These are phyloP conservation scores for Rhodotorula sp. DNA, from an alignment of 1,284 basidiomycete genomes.

Conservation along the genomic window DNA sequence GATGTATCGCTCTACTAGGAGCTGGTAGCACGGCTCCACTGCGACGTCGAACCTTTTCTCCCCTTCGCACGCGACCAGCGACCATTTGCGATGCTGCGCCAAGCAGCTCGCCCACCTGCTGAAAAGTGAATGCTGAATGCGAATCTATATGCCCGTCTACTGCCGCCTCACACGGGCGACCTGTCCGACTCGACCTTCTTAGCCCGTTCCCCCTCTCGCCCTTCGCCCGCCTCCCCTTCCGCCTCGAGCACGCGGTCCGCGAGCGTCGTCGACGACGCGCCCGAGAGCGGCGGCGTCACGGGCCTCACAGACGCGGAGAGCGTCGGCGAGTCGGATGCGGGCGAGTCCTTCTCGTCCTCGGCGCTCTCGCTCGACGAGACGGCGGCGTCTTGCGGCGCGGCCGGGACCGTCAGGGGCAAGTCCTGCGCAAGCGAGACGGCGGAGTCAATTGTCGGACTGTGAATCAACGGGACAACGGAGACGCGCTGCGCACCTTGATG, in stretches of 20 bases:
- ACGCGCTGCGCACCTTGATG: slow-evolving; percentile 21
- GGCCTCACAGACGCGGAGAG: background rate
- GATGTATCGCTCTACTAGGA: too few relatives aligned
- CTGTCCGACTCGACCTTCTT: background rate
- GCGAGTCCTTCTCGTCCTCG: background rate
- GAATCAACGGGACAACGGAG: background rate
- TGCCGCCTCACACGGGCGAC: background rate
- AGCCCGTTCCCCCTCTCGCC: background rate
- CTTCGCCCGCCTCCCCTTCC: background rate
- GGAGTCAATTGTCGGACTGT: too few relatives aligned
- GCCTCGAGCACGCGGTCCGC: background rate
- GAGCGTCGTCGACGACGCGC: background rate
- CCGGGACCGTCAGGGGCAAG: background rate
- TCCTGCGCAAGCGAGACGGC: background rate
- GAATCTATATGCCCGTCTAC: background rate
- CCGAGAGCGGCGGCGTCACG: background rate
- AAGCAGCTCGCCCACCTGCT: too few relatives aligned
- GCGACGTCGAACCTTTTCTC: too few relatives aligned
- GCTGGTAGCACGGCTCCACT: too few relatives aligned
- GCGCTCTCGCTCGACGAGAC: background rate
- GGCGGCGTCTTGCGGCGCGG: background rate
- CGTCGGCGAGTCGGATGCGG: background rate
- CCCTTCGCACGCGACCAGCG: too few relatives aligned
- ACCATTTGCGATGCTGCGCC: too few relatives aligned
- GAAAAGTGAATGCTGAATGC: too few relatives aligned